Evolutionary conservation across 1,284 basidiomycete species (phyloP), one percentile per base, ranked within the genome.

Genomic region (Pseudozyma thailandica): DNA sequence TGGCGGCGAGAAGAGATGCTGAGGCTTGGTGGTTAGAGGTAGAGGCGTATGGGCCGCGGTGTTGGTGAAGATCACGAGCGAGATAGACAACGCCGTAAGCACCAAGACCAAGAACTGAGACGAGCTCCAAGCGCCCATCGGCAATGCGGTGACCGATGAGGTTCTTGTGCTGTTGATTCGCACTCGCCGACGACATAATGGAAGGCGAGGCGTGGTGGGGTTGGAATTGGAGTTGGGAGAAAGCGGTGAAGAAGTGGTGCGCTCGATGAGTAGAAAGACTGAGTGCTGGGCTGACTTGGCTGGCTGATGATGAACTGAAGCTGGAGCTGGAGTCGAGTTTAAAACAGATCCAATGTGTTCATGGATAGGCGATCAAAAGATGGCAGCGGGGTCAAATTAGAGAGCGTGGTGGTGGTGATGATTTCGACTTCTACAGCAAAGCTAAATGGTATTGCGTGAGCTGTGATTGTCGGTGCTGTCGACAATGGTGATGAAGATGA

Each of bases 31-130:
- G 62, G 12, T 45, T 54, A 27, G 68, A 72, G 50, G 68, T 72
- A 37, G 68, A 72, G 37, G 65, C 68, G 31, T 62, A 74, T 3
- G 75, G 66, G 39, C 69, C 71, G 9, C 58, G 63, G 59, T 78
- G 76, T 39, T 69, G 69, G 21, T 71, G 68, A 25, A 78, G 59
- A 46, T 82, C 80, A 26, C 79, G 76, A 2, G 81, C 81, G 28
- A 82, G 91, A 85, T 97, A 98, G 47, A 97, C 94, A 77, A 96
- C 91, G 63, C 95, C 95, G 83, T 97, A 98, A 23, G 94, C 94
- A 42, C 95, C 95, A 50, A 93, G 88, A 50, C 95, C 95, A 53
- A 98, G 89, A 54, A 95, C 88, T 78, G 92, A 89, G 77, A 93
- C 89, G 77, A 97, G 91, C 85, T 94, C 89, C 65, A 97, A 88